Conservation (phyloP, 495 filamentous ascomycete genomes). For the Aspergillus carlsbadensis region DNA sequence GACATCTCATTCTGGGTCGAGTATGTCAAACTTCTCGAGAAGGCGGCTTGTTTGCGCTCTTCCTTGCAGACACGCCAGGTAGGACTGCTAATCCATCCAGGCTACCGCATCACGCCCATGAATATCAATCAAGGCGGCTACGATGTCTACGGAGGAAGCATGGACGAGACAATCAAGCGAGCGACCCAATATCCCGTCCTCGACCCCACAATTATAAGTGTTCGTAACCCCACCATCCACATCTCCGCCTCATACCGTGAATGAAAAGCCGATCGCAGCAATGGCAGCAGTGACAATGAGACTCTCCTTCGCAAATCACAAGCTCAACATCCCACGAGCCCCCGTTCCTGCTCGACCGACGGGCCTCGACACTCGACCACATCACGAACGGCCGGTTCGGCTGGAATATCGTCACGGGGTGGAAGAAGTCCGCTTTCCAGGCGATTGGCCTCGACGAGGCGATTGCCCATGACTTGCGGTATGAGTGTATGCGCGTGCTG, state of each 20-base stretch:
- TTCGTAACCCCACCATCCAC: too few species aligned
- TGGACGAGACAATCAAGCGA: conserved; percentile 57
- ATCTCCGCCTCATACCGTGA: too few species aligned
- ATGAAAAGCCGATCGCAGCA: conserved; percentile 35
- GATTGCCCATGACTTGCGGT: conserved; percentile 63
- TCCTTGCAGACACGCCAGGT: conserved; percentile 46
- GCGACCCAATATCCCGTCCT: conserved; percentile 68
- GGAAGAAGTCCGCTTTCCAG: conserved; percentile 62
- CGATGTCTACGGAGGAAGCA: conserved; percentile 62
- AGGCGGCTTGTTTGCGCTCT: conserved; percentile 53
- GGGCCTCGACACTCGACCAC: conserved; percentile 68
- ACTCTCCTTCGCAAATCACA: conserved; percentile 67
- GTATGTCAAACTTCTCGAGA: conserved; percentile 46
- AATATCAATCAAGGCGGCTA: conserved; percentile 45
- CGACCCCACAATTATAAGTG: conserved; percentile 24
- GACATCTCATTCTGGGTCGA: conserved; percentile 43
- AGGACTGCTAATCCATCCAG: too few species aligned
- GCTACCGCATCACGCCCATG: too few species aligned
- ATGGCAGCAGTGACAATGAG: conserved; percentile 55
- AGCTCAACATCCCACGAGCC: conserved; percentile 66
- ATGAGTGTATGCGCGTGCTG: conserved; percentile 65
- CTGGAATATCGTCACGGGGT: conserved; percentile 69
- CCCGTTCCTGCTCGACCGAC: conserved; percentile 64
- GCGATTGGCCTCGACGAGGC: conserved; percentile 59
- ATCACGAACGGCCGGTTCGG: conserved; percentile 60